A percentile compares a stretch with the other conserved stretches of the same genome.
Conservation (phyloP, 371 early-diverging fungal genomes). For the Cokeromyces recurvatus region DNA sequence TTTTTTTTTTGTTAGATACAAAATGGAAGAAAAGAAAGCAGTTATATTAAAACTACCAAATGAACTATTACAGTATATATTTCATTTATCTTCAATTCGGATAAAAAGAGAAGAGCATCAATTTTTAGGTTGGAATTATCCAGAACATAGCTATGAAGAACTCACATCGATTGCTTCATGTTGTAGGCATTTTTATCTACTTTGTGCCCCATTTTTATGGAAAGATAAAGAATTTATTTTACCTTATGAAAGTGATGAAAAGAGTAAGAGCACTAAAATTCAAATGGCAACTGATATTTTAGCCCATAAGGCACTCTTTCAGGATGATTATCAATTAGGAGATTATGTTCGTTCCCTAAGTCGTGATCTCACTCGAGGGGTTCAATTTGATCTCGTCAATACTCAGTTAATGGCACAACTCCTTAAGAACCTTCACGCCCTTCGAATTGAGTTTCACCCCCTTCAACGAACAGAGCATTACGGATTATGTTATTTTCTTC, state of each 20-base stretch:
- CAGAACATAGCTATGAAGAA: conserved; percentile 26
- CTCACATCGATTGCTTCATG: conserved; percentile 32
- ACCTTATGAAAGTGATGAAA: conserved; percentile 32
- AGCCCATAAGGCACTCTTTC: conserved; percentile 20
- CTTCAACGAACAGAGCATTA: conserved; percentile 32
- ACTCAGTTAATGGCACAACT: conserved; percentile 36
- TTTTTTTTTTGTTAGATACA: too few species aligned
- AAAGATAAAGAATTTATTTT: conserved; percentile 46
- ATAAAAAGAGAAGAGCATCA: conserved; percentile 11
- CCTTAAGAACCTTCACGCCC: conserved; percentile 31
- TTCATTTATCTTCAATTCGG: conserved; percentile 16
- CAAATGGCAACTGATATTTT: conserved; percentile 39
- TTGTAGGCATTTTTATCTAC: conserved; percentile 29
- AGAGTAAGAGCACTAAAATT: conserved; percentile 7
- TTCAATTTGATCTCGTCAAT: conserved; percentile 35
- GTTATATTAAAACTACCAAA: conserved; percentile 32
- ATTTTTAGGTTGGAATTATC: conserved; percentile 41
- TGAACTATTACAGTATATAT: conserved; percentile 34
- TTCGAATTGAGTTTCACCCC: conserved; percentile 44
- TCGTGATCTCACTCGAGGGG: conserved; percentile 34
- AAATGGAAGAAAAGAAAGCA: too few species aligned
- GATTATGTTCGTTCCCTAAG: conserved; percentile 37
- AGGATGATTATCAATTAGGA: conserved; percentile 22
- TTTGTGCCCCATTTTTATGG: conserved; percentile 44
- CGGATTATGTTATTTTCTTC: conserved; percentile 32